phyloP scores from a whole-genome alignment of 257 asterid species.

The Nicotiana otophora region DNA sequence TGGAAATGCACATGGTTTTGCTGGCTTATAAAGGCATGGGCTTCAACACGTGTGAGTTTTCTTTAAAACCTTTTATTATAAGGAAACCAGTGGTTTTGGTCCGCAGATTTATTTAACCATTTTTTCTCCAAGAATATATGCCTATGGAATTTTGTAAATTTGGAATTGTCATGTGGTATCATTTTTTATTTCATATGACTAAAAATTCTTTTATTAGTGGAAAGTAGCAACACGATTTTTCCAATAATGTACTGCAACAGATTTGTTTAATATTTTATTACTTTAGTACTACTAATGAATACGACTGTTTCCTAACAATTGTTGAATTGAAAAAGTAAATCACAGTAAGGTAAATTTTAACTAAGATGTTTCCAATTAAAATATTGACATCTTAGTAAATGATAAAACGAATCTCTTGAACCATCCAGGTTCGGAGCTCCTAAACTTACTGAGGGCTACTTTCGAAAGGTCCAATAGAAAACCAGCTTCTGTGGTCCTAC shows the following conservation, averaged over 20 bases:
- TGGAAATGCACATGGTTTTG: background rate
- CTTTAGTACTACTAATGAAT: background rate
- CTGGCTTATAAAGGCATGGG: background rate
- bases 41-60: background rate
- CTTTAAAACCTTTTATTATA: background rate
- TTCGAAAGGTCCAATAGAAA: background rate
- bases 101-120: background rate
- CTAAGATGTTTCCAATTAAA: background rate
- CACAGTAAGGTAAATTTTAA: background rate
- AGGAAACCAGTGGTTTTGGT: background rate
- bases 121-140: background rate
- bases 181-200: background rate
- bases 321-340: background rate
- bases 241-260: background rate
- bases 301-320: background rate
- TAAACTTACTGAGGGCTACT: background rate
- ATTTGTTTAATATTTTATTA: background rate
- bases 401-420: background rate
- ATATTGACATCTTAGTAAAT: background rate
- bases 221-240: background rate
- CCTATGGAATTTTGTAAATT: background rate
- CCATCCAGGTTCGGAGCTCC: background rate
- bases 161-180: background rate
- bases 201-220: background rate
- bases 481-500: background rate